A percentile compares a stretch with the other conserved stretches of the same genome.
These are phyloP conservation scores for Endocladia muricata DNA, from an alignment of 31 red algal genomes.

Conservation along the genomic window DNA sequence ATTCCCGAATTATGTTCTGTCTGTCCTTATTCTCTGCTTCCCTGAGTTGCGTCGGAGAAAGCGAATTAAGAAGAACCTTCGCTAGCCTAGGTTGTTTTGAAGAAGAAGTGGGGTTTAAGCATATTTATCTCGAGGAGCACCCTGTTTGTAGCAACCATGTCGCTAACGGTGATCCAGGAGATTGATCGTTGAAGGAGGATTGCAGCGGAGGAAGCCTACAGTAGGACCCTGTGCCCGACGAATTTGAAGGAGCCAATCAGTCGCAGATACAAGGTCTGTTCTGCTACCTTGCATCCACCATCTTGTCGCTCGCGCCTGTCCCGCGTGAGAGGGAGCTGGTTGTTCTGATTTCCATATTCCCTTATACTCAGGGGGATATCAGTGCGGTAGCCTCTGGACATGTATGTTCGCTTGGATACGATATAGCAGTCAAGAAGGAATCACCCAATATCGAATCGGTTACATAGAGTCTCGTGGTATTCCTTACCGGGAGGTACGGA, in stretches of 20 bases:
- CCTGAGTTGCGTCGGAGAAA: conserved; percentile 44
- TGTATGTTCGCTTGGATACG: conserved; percentile 9
- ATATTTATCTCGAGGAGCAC: conserved; percentile 12
- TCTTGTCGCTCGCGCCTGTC: neutral
- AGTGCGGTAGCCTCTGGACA: neutral
- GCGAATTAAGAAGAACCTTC: neutral
- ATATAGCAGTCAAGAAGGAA: neutral
- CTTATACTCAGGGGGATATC: conserved; percentile 2
- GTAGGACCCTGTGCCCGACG: conserved; percentile 9
- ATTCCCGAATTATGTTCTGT: conserved; percentile 29
- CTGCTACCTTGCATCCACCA: neutral
- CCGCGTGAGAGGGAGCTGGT: neutral
- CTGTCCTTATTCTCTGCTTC: conserved; percentile 27
- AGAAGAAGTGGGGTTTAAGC: neutral
- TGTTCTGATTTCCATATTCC: conserved; percentile 5
- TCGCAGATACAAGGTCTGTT: neutral
- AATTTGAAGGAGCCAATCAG: conserved; percentile 20
- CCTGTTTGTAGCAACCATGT: conserved; percentile 24
- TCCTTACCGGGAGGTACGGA: neutral
- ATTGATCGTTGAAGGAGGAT: conserved; percentile 14
- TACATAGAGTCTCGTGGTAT: neutral
- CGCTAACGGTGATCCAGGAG: neutral
- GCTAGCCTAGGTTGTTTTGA: neutral
- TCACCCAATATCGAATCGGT: neutral
- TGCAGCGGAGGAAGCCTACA: conserved; percentile 5